Percentiles rank a stretch among this genome's conserved stretches.
These are phyloP conservation scores for Komagataella ulmi DNA, from an alignment of 805 yeast species.

Conservation along the genomic window DNA sequence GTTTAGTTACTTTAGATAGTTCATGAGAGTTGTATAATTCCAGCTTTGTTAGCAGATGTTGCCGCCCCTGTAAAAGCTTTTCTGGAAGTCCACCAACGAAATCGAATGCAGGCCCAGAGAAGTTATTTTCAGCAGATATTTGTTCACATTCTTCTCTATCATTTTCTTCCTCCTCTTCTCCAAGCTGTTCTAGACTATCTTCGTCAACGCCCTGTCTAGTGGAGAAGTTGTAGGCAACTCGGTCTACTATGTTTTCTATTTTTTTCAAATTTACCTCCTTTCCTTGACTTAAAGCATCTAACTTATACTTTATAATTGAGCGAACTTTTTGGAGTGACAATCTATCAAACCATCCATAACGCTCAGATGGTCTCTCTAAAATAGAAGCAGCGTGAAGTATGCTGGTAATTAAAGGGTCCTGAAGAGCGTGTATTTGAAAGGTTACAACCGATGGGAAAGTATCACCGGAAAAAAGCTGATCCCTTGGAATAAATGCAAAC, in stretches of 20 bases:
- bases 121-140: background rate
- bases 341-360: conserved; percentile 72
- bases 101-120: background rate
- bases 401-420: conserved; percentile 44
- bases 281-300: conserved; percentile 45
- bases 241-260: conserved; percentile 28
- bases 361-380: conserved; percentile 32
- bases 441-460: conserved; percentile 56
- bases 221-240: conserved; percentile 12
- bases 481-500: conserved; percentile 21
- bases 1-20: conserved; percentile 15
- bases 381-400: conserved; percentile 25
- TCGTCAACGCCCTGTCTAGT: conserved; percentile 16
- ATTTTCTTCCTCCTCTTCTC: conserved; percentile 6
- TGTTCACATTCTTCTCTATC: conserved; percentile 4
- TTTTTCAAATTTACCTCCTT: conserved; percentile 27
- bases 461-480: conserved; percentile 59
- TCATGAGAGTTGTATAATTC: conserved; percentile 22
- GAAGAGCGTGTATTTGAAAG: conserved; percentile 69
- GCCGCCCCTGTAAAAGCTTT: conserved; percentile 9
- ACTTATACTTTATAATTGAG: conserved; percentile 57
- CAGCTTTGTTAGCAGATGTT: conserved; percentile 19
- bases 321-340: conserved; percentile 53
- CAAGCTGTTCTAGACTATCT: conserved; percentile 14
- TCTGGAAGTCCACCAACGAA: background rate